A percentile compares a stretch with the other conserved stretches of the same genome.
These are phyloP conservation scores for Syncephalastrum monosporum DNA, from an alignment of 371 early-diverging fungal genomes.

Conservation along the genomic window DNA sequence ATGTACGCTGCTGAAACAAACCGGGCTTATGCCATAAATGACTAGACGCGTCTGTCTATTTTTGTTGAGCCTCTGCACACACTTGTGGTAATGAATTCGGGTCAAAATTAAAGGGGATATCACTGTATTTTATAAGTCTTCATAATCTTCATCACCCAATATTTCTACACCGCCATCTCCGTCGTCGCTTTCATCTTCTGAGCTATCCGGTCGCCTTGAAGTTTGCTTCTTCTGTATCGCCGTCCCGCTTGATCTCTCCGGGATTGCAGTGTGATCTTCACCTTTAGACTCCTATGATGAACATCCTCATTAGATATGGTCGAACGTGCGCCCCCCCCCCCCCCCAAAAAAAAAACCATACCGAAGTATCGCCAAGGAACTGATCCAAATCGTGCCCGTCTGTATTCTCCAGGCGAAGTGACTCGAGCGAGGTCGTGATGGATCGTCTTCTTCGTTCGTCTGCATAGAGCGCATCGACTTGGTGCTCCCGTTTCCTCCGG, in stretches of 20 bases:
- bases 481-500: conserved; percentile 34
- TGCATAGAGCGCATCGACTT: conserved; percentile 42
- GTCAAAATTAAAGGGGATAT: no score
- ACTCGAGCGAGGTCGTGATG: conserved; percentile 21
- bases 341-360: conserved; percentile 1
- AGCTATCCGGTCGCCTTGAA: neutral
- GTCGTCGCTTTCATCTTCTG: conserved; percentile 12
- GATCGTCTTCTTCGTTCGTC: neutral
- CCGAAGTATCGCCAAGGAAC: conserved; percentile 19
- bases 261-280: neutral
- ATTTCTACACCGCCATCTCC: conserved; percentile 29
- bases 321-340: no score
- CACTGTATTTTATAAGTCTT: conserved; percentile 14
- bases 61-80: no score
- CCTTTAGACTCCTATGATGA: neutral
- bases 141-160: conserved; percentile 41
- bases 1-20: no score
- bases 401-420: conserved; percentile 18
- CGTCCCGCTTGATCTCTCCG: neutral
- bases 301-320: no score
- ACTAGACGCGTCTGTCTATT: no score
- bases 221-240: neutral
- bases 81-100: no score
- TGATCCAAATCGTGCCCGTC: conserved; percentile 20
- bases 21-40: no score